phyloP scores from a whole-genome alignment of 2,329 filamentous ascomycete genomes.

The Arthroderma sp. region DNA sequence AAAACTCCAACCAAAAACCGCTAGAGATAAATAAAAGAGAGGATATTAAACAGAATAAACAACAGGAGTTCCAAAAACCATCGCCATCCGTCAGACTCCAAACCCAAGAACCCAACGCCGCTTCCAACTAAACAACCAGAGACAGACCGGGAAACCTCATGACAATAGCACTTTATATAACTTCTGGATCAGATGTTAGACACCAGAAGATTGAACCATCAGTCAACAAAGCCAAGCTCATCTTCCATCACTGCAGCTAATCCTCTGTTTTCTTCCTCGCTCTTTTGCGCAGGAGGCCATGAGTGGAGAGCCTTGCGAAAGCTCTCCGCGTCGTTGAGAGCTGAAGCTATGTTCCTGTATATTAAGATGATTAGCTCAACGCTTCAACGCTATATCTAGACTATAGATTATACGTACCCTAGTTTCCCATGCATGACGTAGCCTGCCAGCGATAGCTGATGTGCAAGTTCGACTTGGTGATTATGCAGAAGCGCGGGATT shows the following conservation, averaged over 20 bases:
- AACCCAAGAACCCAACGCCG: too few relatives aligned
- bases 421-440: constrained; percentile 63
- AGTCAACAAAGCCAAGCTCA: constrained; percentile 45
- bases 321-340: constrained; percentile 37
- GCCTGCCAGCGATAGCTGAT: constrained; percentile 57
- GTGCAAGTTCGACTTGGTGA: constrained; percentile 78
- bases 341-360: constrained; percentile 23
- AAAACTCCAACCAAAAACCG: too few relatives aligned
- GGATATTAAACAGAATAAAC: too few relatives aligned
- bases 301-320: constrained; percentile 29
- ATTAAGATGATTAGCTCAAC: not conserved
- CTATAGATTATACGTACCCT: constrained; percentile 37
- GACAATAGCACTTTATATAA: too few relatives aligned
- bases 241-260: constrained; percentile 42
- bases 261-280: constrained; percentile 29
- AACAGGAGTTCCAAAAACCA: too few relatives aligned
- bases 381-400: not conserved
- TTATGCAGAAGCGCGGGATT: constrained; percentile 74
- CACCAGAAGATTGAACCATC: constrained; percentile 3
- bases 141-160: too few relatives aligned
- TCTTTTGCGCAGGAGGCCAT: constrained; percentile 40
- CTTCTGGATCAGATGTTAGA: too few relatives aligned
- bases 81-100: too few relatives aligned
- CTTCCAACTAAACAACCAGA: too few relatives aligned
- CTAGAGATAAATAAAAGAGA: too few relatives aligned